Conservation (phyloP, 2,329 filamentous ascomycete genomes). For the Epichloe aotearoae region DNA sequence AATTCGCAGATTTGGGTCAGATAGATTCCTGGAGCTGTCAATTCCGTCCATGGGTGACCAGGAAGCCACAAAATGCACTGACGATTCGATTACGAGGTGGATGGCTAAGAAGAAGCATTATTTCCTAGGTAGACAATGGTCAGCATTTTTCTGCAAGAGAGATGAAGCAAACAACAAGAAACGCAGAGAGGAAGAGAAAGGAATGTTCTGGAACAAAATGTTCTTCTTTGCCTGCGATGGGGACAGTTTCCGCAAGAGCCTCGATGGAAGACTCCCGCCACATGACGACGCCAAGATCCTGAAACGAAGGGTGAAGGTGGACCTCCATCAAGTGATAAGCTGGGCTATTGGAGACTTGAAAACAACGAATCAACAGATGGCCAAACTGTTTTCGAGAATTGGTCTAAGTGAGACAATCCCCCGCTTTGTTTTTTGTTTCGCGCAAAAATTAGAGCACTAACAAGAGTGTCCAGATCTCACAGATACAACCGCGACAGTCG, state of each 20-base stretch:
- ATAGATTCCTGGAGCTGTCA: conserved; percentile 44
- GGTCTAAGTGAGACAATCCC: conserved; percentile 30
- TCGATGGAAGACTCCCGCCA: conserved; percentile 9
- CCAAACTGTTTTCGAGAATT: conserved; percentile 47
- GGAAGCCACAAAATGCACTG: conserved; percentile 17
- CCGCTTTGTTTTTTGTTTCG: not conserved
- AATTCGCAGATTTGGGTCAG: conserved; percentile 40
- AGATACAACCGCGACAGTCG: conserved; percentile 31
- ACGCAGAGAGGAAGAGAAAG: not conserved
- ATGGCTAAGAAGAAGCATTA: conserved; percentile 20
- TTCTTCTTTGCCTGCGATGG: conserved; percentile 45
- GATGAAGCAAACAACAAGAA: conserved; percentile 21
- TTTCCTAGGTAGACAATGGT: conserved; percentile 34
- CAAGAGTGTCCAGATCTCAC: conserved; percentile 32
- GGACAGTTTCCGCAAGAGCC: conserved; percentile 21
- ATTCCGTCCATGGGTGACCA: conserved; percentile 30
- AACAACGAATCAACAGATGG: conserved; percentile 32
- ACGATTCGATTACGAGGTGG: conserved; percentile 20
- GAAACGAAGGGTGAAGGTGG: conserved; percentile 19
- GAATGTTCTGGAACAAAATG: conserved; percentile 12
- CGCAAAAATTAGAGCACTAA: conserved; percentile 1
- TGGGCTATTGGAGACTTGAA: conserved; percentile 36
- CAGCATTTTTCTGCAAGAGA: conserved; percentile 30
- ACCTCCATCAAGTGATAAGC: conserved; percentile 29
- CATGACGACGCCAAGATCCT: conserved; percentile 12